Conservation (phyloP, 176 grass and related monocot genomes). For the Oropetium thomaeum region DNA sequence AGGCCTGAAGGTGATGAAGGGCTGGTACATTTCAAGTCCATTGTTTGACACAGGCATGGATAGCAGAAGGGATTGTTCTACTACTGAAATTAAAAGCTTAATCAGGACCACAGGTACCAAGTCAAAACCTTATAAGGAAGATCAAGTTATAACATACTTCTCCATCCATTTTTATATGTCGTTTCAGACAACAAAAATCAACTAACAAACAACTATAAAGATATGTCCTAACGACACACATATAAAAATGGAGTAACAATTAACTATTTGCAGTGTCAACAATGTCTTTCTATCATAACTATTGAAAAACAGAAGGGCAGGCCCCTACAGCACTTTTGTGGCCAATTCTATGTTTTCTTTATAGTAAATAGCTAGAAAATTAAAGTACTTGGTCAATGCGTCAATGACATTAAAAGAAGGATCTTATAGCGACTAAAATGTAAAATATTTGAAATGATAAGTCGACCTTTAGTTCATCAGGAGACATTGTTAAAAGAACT, state of each 20-base stretch:
- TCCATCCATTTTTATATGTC: no score
- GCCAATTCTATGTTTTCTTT: background rate
- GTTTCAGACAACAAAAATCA: no score
- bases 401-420: background rate
- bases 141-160: background rate
- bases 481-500: slow-evolving; percentile 82
- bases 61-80: background rate
- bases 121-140: background rate
- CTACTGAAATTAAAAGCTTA: background rate
- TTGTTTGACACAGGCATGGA: background rate
- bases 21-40: background rate
- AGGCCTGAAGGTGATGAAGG: background rate
- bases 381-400: background rate
- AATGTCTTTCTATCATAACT: background rate
- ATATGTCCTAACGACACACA: no score
- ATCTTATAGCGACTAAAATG: slow-evolving; percentile 12
- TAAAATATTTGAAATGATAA: slow-evolving; percentile 15
- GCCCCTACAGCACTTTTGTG: background rate
- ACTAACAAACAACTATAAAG: no score
- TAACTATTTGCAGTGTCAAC: background rate
- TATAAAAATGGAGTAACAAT: no score
- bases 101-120: background rate
- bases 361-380: slow-evolving; percentile 12
- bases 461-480: slow-evolving; percentile 86
- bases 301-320: background rate